phyloP scores from a whole-genome alignment of 2,329 filamentous ascomycete genomes.

The Alternaria angustiovoidea region DNA sequence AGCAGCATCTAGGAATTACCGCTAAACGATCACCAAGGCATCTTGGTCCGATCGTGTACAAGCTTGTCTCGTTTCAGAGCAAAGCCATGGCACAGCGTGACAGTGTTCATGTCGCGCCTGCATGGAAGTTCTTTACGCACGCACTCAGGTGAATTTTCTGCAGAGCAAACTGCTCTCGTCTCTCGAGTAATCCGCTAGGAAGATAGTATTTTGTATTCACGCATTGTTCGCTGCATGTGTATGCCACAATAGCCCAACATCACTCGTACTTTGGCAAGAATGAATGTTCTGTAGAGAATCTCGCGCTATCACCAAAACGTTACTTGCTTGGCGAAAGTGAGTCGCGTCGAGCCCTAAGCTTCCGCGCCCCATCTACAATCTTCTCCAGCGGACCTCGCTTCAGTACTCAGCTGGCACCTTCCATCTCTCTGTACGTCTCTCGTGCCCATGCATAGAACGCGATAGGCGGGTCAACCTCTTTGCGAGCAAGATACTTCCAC shows the following conservation, averaged over 20 bases:
- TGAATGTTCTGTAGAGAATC: neutral
- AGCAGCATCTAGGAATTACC: neutral
- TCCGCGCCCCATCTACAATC: neutral
- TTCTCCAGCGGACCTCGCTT: neutral
- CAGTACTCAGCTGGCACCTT: neutral
- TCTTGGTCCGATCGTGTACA: too few relatives aligned
- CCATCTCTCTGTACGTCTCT: constrained; percentile 11
- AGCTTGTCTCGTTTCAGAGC: too few relatives aligned
- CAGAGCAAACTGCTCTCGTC: too few relatives aligned
- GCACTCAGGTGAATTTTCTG: too few relatives aligned
- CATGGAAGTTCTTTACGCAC: too few relatives aligned
- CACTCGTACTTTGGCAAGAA: too few relatives aligned
- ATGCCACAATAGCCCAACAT: too few relatives aligned
- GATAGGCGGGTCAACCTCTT: constrained; percentile 23
- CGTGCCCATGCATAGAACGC: constrained; percentile 33
- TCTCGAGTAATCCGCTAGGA: too few relatives aligned
- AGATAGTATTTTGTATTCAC: too few relatives aligned
- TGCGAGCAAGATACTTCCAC: constrained; percentile 25
- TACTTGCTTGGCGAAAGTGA: neutral
- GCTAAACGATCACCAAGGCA: neutral
- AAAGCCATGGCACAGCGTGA: too few relatives aligned
- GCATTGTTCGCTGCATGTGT: too few relatives aligned
- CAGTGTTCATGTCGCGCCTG: too few relatives aligned
- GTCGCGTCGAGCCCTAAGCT: neutral
- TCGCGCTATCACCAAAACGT: neutral